Evolutionary conservation across 345 rosid genomes (phyloP).

Genomic region (Mallotus nudiflorus): DNA sequence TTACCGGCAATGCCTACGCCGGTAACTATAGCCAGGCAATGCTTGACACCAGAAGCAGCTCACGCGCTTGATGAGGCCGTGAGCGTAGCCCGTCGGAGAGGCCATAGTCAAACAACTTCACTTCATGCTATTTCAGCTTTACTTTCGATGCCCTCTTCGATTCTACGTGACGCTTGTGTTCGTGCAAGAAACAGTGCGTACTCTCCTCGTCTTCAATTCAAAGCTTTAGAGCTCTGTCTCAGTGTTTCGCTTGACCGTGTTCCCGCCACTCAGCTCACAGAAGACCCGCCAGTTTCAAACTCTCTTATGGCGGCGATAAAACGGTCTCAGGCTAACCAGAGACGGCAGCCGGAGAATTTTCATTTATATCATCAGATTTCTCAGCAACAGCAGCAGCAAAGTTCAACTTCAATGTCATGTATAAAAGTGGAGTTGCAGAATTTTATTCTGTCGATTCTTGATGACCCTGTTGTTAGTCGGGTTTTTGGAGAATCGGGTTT

Average conservation of each 20-base stretch:
- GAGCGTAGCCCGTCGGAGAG: constrained; percentile 62
- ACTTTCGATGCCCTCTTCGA: constrained; percentile 62
- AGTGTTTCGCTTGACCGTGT: constrained; percentile 82
- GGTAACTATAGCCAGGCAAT: constrained; percentile 78
- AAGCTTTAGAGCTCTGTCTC: constrained; percentile 80
- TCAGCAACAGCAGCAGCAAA: constrained; percentile 53
- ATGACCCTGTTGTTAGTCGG: constrained; percentile 92
- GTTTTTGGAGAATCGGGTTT: constrained; percentile 87
- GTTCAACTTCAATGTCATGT: constrained; percentile 41
- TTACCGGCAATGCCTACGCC: constrained; percentile 94
- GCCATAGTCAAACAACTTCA: constrained; percentile 85
- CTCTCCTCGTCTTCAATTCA: constrained; percentile 76
- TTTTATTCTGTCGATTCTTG: constrained; percentile 70
- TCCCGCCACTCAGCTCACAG: constrained; percentile 56
- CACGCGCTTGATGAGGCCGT: constrained; percentile 82
- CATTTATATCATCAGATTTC: constrained; percentile 68
- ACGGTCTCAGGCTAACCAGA: constrained; percentile 86
- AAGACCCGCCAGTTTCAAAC: constrained; percentile 79
- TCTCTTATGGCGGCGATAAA: constrained; percentile 95
- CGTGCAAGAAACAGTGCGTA: constrained; percentile 68
- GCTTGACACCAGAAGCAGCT: constrained; percentile 76
- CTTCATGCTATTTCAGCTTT: constrained; percentile 85
- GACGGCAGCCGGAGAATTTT: constrained; percentile 82
- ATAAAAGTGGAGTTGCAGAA: constrained; percentile 80
- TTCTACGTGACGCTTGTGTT: constrained; percentile 75